Conservation (phyloP, 2,329 filamentous ascomycete genomes). For the Ophiosphaerella narmari region DNA sequence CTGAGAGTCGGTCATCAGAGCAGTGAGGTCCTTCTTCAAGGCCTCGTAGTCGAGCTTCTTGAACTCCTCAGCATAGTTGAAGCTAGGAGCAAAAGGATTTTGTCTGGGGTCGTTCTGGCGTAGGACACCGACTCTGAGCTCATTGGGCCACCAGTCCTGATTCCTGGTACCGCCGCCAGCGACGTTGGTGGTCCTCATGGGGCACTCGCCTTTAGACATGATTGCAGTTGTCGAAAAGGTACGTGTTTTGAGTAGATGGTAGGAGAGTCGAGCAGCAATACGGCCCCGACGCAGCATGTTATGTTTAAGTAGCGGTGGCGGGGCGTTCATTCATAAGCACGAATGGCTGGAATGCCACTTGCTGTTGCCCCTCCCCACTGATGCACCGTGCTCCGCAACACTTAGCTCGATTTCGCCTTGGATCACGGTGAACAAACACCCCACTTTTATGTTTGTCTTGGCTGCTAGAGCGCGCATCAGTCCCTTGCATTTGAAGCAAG, state of each 20-base stretch:
- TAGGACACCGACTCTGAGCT: constrained; percentile 71
- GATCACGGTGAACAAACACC: constrained; percentile 11
- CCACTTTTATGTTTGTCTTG: constrained; percentile 6
- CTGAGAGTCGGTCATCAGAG: constrained; percentile 76
- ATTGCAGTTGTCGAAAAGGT: constrained; percentile 24
- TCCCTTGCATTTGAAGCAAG: no score
- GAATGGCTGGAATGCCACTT: constrained; percentile 29
- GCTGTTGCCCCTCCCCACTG: constrained; percentile 27
- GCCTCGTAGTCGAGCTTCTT: constrained; percentile 71
- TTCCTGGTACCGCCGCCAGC: constrained; percentile 69
- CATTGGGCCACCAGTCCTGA: constrained; percentile 75
- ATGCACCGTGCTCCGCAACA: constrained; percentile 25
- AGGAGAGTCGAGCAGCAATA: constrained; percentile 8
- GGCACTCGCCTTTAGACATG: constrained; percentile 43
- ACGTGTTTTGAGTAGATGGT: constrained; percentile 9
- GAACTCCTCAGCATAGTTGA: constrained; percentile 75
- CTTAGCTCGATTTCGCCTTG: constrained; percentile 24
- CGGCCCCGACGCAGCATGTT: constrained; percentile 9
- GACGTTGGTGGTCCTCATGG: constrained; percentile 40
- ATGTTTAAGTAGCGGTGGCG: constrained; percentile 28
- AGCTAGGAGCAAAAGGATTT: constrained; percentile 68
- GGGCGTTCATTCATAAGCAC: constrained; percentile 35
- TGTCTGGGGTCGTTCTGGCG: constrained; percentile 69
- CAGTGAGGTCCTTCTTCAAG: constrained; percentile 74
- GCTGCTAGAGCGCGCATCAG: no score